phyloP scores from a whole-genome alignment of 2,329 filamentous ascomycete genomes.

The Calonectria leucothoes region DNA sequence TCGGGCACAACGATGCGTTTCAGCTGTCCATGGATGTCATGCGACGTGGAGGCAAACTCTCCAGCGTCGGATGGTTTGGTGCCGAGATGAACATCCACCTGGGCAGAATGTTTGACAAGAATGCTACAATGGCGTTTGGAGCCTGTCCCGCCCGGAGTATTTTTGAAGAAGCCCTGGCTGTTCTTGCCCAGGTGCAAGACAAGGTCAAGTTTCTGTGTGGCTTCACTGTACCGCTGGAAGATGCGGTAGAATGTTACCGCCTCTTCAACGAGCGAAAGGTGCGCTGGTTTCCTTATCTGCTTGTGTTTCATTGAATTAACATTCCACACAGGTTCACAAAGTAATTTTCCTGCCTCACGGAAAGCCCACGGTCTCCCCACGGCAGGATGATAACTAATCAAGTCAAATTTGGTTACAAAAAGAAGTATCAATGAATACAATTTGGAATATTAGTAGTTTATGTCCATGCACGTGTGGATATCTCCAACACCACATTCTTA shows the following conservation, averaged over 20 bases:
- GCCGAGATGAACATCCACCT: background rate
- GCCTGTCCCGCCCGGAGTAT: constrained; percentile 13
- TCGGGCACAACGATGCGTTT: constrained; percentile 8
- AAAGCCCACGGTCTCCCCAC: too few species aligned
- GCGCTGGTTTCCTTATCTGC: background rate
- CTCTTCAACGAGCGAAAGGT: background rate
- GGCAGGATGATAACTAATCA: too few species aligned
- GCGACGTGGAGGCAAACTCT: constrained; percentile 2
- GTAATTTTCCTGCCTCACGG: background rate
- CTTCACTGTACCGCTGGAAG: constrained; percentile 5
- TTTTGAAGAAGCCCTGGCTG: constrained; percentile 11
- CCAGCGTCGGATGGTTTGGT: background rate
- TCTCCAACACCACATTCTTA: too few species aligned
- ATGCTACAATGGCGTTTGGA: constrained; percentile 10
- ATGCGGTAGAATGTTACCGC: constrained; percentile 8
- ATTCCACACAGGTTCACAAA: background rate
- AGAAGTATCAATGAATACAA: too few species aligned
- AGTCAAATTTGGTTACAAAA: too few species aligned
- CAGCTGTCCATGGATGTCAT: constrained; percentile 5
- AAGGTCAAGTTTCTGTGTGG: constrained; percentile 16
- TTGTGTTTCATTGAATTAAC: background rate
- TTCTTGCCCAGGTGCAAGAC: background rate
- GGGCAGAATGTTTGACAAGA: background rate
- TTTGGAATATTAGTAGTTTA: too few species aligned
- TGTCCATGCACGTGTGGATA: too few species aligned